These are phyloP conservation scores for Petrea volubilis DNA, from an alignment of 257 asterid genomes.

Conservation along the genomic window DNA sequence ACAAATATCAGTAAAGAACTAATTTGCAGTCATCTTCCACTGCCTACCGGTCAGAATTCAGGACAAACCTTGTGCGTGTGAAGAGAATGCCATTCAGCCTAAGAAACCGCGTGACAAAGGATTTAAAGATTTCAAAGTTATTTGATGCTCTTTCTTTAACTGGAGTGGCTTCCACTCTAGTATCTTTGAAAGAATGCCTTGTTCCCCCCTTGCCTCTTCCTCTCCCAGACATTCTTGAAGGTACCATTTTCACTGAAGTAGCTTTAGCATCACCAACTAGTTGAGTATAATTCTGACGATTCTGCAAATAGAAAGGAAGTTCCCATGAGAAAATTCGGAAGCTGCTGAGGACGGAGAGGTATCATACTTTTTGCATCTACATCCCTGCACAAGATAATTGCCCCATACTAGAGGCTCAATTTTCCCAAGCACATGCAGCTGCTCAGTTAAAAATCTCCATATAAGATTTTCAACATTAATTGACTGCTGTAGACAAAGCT, in stretches of 20 bases:
- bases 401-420: background rate
- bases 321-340: background rate
- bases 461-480: background rate
- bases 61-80: conserved; percentile 74
- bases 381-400: background rate
- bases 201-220: conserved; percentile 65
- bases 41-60: background rate
- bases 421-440: background rate
- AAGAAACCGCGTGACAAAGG: conserved; percentile 58
- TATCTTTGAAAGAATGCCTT: conserved; percentile 38
- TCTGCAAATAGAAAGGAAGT: conserved; percentile 47
- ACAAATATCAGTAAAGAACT: background rate
- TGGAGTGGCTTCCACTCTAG: conserved; percentile 29
- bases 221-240: conserved; percentile 42
- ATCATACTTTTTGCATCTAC: conserved; percentile 1
- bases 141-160: conserved; percentile 40
- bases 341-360: background rate
- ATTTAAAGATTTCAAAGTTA: conserved; percentile 41
- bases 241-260: conserved; percentile 34
- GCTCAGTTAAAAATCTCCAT: background rate
- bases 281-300: conserved; percentile 59
- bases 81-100: conserved; percentile 82
- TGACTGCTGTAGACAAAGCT: background rate
- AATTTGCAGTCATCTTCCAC: background rate
- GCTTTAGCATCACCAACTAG: conserved; percentile 53